These are phyloP conservation scores for Plasmodium fragile DNA, from an alignment of 169 alveolate genomes.

Conservation along the genomic window DNA sequence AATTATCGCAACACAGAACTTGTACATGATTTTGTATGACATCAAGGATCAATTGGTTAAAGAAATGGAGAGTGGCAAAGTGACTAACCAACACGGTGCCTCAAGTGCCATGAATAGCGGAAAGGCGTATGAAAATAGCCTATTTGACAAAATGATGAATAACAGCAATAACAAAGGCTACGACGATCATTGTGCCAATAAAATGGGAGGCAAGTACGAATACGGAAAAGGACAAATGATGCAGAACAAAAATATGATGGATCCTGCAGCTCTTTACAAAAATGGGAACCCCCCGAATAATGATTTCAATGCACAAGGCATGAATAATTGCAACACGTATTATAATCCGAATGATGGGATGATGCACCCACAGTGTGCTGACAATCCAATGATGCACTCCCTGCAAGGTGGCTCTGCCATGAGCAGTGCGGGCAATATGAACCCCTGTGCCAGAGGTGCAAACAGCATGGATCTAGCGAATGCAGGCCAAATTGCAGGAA, in stretches of 20 bases:
- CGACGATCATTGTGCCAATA: not conserved
- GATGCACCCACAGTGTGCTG: not conserved
- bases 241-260: conserved; percentile 13
- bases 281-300: not conserved
- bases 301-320: not conserved
- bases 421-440: not conserved
- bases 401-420: not conserved
- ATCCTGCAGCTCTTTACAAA: not conserved
- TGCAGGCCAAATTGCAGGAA: not conserved
- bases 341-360: conserved; percentile 14
- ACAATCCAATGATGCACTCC: conserved; percentile 24
- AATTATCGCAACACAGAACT: conserved; percentile 58
- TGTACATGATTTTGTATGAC: conserved; percentile 55
- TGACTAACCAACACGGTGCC: not conserved
- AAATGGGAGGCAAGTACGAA: not conserved
- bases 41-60: conserved; percentile 49
- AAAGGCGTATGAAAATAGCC: not conserved
- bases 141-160: conserved; percentile 18
- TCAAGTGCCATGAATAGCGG: not conserved
- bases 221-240: not conserved
- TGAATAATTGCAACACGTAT: conserved; percentile 12
- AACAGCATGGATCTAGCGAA: not conserved
- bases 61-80: conserved; percentile 30
- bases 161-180: not conserved
- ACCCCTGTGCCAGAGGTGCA: not conserved